phyloP scores from a whole-genome alignment of 352 stramenopile genomes.

The Globisporangium emineosum region DNA sequence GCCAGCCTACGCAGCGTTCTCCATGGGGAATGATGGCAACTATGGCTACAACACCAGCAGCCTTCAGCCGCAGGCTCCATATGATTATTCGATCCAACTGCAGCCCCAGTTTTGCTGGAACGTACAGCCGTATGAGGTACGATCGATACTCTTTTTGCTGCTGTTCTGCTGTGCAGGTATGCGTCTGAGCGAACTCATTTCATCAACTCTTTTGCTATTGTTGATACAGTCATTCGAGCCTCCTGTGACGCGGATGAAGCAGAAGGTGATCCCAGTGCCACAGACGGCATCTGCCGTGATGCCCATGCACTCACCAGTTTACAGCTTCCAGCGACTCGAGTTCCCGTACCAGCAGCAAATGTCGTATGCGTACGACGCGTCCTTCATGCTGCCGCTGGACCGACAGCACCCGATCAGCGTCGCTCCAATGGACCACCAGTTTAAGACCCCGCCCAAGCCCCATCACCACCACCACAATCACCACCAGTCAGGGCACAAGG shows the following conservation, averaged over 20 bases:
- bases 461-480: background rate
- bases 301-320: constrained; percentile 17
- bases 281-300: constrained; percentile 8
- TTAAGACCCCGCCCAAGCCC: constrained; percentile 5
- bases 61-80: background rate
- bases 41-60: background rate
- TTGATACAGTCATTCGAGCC: constrained; percentile 5
- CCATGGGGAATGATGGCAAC: background rate
- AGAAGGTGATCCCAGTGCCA: constrained; percentile 14
- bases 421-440: constrained; percentile 9
- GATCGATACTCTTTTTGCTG: background rate
- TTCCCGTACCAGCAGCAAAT: background rate
- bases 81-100: constrained; percentile 1
- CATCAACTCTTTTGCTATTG: background rate
- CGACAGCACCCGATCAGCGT: constrained; percentile 7
- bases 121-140: constrained; percentile 12
- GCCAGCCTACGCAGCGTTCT: background rate
- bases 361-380: constrained; percentile 10
- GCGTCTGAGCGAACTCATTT: background rate
- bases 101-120: constrained; percentile 5
- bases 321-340: constrained; percentile 3
- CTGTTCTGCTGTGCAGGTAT: background rate
- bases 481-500: background rate
- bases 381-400: constrained; percentile 10
- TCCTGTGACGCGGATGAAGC: constrained; percentile 5